Evolutionary conservation across 108 stramenopile species (phyloP), one percentile per base, ranked within the genome.

Genomic region (Pseudonitzschia pungens): DNA sequence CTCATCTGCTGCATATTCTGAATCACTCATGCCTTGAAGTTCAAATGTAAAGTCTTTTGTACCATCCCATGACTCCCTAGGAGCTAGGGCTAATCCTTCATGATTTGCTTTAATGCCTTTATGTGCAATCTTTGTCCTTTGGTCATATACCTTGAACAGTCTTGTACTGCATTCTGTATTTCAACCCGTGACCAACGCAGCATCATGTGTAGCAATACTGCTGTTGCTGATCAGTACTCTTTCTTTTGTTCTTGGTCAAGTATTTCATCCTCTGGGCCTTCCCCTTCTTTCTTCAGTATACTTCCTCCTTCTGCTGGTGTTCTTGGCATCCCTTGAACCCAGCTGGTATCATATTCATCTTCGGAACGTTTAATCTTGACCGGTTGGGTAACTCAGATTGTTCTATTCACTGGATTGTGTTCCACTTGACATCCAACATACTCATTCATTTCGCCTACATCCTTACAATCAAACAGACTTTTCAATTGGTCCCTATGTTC

Each of bases 101-200:
- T 54, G 6, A 70, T 18, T 28, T 21, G 57, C 15, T 70, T 29
- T 21, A 70, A 16, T 56, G 51, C 69, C 10, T 54, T 70, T 8
- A 32, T 28, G 43, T 53, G 53, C 10, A 21, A 27, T 24, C 31
- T 29, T 5, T 15, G 5, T 32, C 54, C 53, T 32, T 15, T 14
- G 0, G 21, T 28, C 54, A 70, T 53, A 14, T 28, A 31, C 52
- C 33, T 69, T n/a, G 80, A 48, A 10, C 78, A 45, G n/a, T 83
- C 81, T 15, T 79, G 15, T 15, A 85, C 81, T 6, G 81, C 67
- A 64, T 82, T 80, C 5, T 52, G 44, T 1, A 74, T 70, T 22
- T 82, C 76, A 4, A 79, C 75, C 5, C 53, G n/a, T n/a, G 53
- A 54, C 53, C 53, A 54, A 7, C 53, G 8, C 53, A 54, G 8